Conservation (phyloP, 331 rosid genomes). For the Ulmus americana region DNA sequence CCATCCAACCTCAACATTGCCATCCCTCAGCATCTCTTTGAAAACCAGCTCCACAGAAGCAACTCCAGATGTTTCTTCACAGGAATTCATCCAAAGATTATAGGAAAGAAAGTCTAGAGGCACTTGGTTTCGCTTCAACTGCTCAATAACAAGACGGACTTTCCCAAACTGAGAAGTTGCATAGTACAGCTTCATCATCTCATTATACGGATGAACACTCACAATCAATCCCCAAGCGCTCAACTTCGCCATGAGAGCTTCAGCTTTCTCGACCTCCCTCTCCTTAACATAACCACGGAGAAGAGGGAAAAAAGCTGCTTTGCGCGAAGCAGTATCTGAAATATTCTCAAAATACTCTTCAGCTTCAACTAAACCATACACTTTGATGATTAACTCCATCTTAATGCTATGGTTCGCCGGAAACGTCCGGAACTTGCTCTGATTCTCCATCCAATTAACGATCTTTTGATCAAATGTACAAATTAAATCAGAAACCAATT, state of each 20-base stretch:
- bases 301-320: conserved; percentile 55
- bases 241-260: conserved; percentile 62
- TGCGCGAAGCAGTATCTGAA: conserved; percentile 39
- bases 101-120: conserved; percentile 62
- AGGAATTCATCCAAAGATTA: conserved; percentile 78
- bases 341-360: conserved; percentile 50
- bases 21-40: conserved; percentile 55
- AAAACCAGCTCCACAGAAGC: conserved; percentile 47
- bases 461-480: conserved; percentile 29
- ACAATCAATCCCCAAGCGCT: conserved; percentile 56
- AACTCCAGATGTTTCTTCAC: conserved; percentile 40
- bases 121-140: conserved; percentile 63
- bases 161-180: conserved; percentile 49
- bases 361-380: conserved; percentile 49
- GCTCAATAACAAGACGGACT: conserved; percentile 54
- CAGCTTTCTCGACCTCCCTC: conserved; percentile 50
- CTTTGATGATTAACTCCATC: conserved; percentile 47
- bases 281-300: conserved; percentile 47
- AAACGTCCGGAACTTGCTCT: conserved; percentile 24
- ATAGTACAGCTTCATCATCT: conserved; percentile 82
- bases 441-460: conserved; percentile 51
- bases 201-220: conserved; percentile 57
- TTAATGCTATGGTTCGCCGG: conserved; percentile 52
- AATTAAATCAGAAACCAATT: not conserved
- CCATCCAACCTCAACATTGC: conserved; percentile 70